Percentiles rank a stretch among this genome's conserved stretches.
These are phyloP conservation scores for Orbilia javanica DNA, from an alignment of 2,329 filamentous ascomycete genomes.

Conservation along the genomic window DNA sequence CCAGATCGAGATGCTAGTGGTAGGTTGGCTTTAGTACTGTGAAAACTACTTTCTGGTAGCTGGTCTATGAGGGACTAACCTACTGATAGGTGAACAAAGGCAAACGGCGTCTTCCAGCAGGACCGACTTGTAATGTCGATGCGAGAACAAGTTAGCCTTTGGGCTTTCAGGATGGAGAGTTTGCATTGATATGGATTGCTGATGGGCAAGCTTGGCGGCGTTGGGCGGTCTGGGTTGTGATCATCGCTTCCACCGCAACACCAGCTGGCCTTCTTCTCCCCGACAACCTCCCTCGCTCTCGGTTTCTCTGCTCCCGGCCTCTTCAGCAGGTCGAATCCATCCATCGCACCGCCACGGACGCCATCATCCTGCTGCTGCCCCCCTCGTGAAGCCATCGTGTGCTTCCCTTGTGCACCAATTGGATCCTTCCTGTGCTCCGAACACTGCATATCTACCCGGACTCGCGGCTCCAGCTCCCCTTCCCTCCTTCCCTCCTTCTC, in stretches of 20 bases:
- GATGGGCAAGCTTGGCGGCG: constrained; percentile 39
- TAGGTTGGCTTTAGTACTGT: background rate
- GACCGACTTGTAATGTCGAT: constrained; percentile 11
- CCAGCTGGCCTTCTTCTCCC: constrained; percentile 28
- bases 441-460: background rate
- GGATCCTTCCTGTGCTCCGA: constrained; percentile 29
- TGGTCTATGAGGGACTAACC: background rate
- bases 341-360: constrained; percentile 5
- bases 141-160: constrained; percentile 2
- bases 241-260: constrained; percentile 39
- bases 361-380: background rate
- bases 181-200: constrained; percentile 19
- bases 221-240: constrained; percentile 35
- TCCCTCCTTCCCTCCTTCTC: background rate
- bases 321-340: background rate
- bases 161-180: background rate
- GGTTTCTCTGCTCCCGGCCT: background rate
- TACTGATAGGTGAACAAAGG: background rate
- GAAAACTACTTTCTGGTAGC: background rate
- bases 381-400: background rate
- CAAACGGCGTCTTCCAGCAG: background rate
- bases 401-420: constrained; percentile 36
- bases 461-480: background rate
- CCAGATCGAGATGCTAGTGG: background rate
- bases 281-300: constrained; percentile 13